These are phyloP conservation scores for Paramecium octaurelia DNA, from an alignment of 73 alveolate genomes.

Conservation along the genomic window DNA sequence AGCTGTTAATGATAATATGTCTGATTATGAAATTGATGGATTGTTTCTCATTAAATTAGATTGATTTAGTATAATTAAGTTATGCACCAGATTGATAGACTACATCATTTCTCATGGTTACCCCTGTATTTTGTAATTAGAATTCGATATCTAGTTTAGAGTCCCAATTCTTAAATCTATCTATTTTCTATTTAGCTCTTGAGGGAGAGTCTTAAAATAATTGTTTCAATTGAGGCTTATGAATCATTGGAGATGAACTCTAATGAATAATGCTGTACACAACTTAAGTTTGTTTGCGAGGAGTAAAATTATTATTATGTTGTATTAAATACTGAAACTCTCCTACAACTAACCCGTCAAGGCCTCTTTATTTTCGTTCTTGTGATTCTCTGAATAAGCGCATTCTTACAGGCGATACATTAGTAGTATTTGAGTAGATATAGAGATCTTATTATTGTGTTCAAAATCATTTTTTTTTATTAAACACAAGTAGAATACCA, in stretches of 20 bases:
- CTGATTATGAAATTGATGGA: not conserved
- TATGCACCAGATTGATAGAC: not conserved
- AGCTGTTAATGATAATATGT: not conserved
- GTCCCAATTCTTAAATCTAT: constrained; percentile 36
- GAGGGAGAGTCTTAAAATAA: not conserved
- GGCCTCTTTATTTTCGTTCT: not conserved
- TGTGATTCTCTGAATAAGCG: constrained; percentile 36
- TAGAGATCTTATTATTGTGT: too few species aligned
- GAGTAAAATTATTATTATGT: not conserved
- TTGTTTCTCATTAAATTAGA: not conserved
- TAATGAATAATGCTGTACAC: not conserved
- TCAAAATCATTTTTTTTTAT: too few species aligned
- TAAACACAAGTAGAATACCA: too few species aligned
- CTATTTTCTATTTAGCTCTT: constrained; percentile 19
- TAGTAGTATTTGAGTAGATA: not conserved
- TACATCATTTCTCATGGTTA: not conserved
- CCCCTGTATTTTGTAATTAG: not conserved
- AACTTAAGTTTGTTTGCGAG: not conserved
- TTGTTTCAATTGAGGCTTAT: not conserved
- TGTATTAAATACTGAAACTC: not conserved
- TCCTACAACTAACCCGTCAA: constrained; percentile 44
- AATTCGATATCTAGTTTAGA: constrained; percentile 26
- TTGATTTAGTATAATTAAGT: not conserved
- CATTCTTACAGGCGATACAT: constrained; percentile 25
- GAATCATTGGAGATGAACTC: constrained; percentile 40